These are phyloP conservation scores for Pontederia crassipes DNA, from an alignment of 176 grass and related monocot species.

Conservation along the genomic window DNA sequence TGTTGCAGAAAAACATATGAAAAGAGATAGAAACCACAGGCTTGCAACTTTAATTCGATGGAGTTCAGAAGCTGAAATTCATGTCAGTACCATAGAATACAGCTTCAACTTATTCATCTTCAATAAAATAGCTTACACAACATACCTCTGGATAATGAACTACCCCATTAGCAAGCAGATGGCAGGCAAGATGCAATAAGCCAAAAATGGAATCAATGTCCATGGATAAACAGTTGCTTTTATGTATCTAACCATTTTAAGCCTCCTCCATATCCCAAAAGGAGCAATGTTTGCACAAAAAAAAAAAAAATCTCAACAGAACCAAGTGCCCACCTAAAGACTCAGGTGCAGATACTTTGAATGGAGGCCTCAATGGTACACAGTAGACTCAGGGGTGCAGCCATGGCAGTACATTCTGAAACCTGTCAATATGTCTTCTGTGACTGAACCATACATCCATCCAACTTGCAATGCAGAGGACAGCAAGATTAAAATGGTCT, in stretches of 20 bases:
- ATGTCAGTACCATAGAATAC: neutral
- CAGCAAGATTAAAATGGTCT: neutral
- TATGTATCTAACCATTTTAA: conserved; percentile 62
- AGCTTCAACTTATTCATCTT: conserved; percentile 7
- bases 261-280: conserved; percentile 60
- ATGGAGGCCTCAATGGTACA: conserved; percentile 41
- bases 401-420: conserved; percentile 77
- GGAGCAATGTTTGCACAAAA: conserved; percentile 59
- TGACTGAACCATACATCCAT: conserved; percentile 71
- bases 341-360: conserved; percentile 64
- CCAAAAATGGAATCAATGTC: conserved; percentile 58
- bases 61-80: conserved; percentile 2
- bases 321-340: conserved; percentile 70
- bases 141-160: conserved; percentile 64
- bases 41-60: conserved; percentile 54
- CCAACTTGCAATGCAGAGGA: conserved; percentile 35
- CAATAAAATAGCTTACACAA: neutral
- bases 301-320: conserved; percentile 76
- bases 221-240: conserved; percentile 62
- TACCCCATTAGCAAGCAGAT: conserved; percentile 58
- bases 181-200: conserved; percentile 59
- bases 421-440: conserved; percentile 68
- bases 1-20: conserved; percentile 53
- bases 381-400: conserved; percentile 50
- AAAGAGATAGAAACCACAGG: conserved; percentile 67